Evolutionary conservation across 192 early-diverging fungal genomes (phyloP), one percentile per base, ranked within the genome.

Genomic region (Coemansia sp.): DNA sequence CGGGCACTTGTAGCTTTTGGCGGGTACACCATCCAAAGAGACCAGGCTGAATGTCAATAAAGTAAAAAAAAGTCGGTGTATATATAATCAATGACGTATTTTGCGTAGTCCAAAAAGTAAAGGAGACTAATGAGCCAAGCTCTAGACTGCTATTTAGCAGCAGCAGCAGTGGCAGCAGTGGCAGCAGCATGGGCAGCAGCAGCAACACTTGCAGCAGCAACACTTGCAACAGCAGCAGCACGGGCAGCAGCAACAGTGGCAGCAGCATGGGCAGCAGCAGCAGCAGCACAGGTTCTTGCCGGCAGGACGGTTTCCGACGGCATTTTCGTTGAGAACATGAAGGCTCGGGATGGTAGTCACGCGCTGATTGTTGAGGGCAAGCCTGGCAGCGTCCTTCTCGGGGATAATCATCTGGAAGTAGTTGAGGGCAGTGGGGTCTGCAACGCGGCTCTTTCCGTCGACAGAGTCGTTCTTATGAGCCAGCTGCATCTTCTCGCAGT

Each of bases 211-310:
- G 63, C 71, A 71, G 60, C 74, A 77, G 43, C 62, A 64, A 43
- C 71, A 72, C 55, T 71, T 73, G 24, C 66, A 67, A 40, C 76
- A 78, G 67, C 71, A 73, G 54, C 76, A 78, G 62, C 76, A 78
- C 18, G 67, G 69, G 41, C 76, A 78, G 4, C 43, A 46, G 63
- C 71, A 73, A 46, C 76, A 78, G 67, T 67, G 68, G 55, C 76
- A 78, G 55, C 71, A 73, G 64, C 71, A 73, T 0, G 55, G 49
- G 64, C 67, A 69, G 73, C 73, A 74, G 54, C 72, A 74, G 72
- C 73, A 78, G 77, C 77, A 78, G 59, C 77, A 78, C 46, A 78
- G 63, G 59, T 78, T 78, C 72, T 78, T 78, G 67, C 77, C 79
- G 40, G 59, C 57, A 13, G 75, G 79, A 13, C 79, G 74, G 75